Base-by-base conservation (phyloP, 495 filamentous ascomycete genomes). In the Hyaloscypha finlandica region DNA sequence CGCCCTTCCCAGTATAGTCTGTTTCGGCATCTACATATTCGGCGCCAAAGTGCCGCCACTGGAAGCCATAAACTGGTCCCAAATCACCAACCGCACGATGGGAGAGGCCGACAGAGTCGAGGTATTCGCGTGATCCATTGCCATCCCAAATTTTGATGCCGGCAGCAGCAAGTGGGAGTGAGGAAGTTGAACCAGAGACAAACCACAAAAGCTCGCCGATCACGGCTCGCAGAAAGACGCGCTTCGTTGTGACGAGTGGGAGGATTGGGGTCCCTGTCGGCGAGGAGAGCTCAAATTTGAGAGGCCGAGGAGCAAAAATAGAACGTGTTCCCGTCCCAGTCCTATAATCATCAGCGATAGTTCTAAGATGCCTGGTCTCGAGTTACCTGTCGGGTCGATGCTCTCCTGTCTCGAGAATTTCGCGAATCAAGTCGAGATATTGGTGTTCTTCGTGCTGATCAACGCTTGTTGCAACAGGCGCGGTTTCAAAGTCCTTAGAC, bases 141-240 rank as follows among this genome's bases (percentile, higher is more conserved):
- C 92, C 92, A 78, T 99, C 95, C 95, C 95, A 99, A 80, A 99
- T 98, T 77, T 96, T 96, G 72, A 98, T 86, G 14, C 92, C 92
- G 12, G 88, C 85, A 11, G 85, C 84, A 54, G 85, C 88, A 29
- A 98, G 89, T 0, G 92, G 81, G 4, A 83, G 71, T 0, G 91
- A 90, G 4, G 92, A 94, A 2, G 95, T 98, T 65, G 77, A 83
- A 74, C 92, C 94, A 33, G 84, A 82, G 74, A 99, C 87, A 80
- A 99, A 98, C 95, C 95, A 99, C 71, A 99, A 90, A 20, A 99
- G 91, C 75, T 99, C 95, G 71, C 89, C 90, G 72, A 98, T 82
- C 48, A 99, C 88, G 75, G 93, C 95, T 67, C 91, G 91, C 37
- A 90, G 84, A 84, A 96, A 97, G 76, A 98, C 95, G 73, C 95